Base-by-base conservation (phyloP, 2,329 filamentous ascomycete genomes). In the Blastomyces silverae region DNA sequence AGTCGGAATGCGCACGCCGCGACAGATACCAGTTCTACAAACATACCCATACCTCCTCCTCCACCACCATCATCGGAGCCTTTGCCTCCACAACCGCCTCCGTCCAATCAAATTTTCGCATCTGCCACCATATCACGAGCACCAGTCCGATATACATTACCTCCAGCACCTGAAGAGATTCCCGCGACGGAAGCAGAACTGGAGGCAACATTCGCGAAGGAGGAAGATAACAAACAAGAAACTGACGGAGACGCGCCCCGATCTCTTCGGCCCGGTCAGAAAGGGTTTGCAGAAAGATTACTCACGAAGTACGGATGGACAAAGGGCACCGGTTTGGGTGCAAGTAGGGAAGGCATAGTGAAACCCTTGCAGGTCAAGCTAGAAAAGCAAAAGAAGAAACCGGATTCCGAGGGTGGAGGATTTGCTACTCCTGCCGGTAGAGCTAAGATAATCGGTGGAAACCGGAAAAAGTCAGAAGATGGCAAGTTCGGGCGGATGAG, bases 281-380 rank as follows among this genome's bases (percentile, higher is more conserved):
- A 87, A 68, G 90, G 88, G 62, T 96, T 96, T 75, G 94, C 91
- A 0, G 86, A 92, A 69, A 89, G 92, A 44, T 84, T 97, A 64
- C 91, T 99, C 86, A 85, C 86, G 67, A 97, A 97, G 75, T 94
- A 96, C 78, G 94, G 94, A 64, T 97, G 92, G 90, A 88, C 87
- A 46, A 89, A 92, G 72, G 94, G 94, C 31, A 84, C 88, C 67
- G 94, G 94, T 25, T 85, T 99, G 3, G 94, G 94, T 69, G 92
- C 91, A 20, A 85, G 88, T 67, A 87, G 86, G 42, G 86, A 87
- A 31, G 94, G 94, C 66, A 97, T 99, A 71, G 83, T 91, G 63
- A 90, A 92, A 28, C 90, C 92, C 4, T 80, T 99, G 3, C 86
- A 87, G 58, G 89, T 93, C 34, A 86, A 96, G 71, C 84, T 93